Evolutionary conservation across 2,329 filamentous ascomycete genomes (phyloP), one percentile per base, ranked within the genome.

Genomic region (Calonectria ilicicola): DNA sequence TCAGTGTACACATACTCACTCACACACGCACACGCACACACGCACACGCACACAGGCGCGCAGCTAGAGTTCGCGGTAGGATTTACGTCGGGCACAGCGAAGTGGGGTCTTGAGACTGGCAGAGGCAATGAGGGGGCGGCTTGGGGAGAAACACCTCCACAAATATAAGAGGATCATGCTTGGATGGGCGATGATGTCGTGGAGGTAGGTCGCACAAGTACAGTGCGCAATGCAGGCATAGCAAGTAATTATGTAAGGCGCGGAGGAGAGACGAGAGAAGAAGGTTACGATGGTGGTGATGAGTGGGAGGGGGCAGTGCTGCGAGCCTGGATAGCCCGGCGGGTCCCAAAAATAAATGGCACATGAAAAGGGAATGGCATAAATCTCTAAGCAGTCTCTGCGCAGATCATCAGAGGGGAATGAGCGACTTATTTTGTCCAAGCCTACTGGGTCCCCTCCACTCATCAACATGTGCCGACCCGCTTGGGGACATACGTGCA

Each of bases 271-370:
- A 53, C 49, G 42, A 58, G 65, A 60, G 65, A 47, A 67, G 51
- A 40, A 27, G 42, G 53, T 58, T 58, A n/a, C 51, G 51, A 67
- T 67, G 51, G 51, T 67, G 51, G 51, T 29, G 35, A 58, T 60
- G 40, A 60, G 27, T 38, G 40, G 35, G 27, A 58, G 51, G 65
- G 65, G 65, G 65, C 51, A 40, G 65, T 67, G 65, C 53, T 67
- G 65, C 51, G 60, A 67, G 38, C 14, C 15, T 23, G 46, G 21
- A 65, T 32, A 35, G 58, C 10, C 21, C 19, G 58, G 38, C 40
- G 40, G 40, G 40, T 42, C 40, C 19, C 42, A n/a, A 44, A n/a
- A n/a, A n/a, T 19, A 44, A 35, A 44, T 44, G 42, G 42, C 42
- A 19, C 42, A 44, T n/a, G 19, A 7, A n/a, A n/a, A 44, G 42